phyloP scores from a whole-genome alignment of 305 asterid genomes.

The Fraxinus paxiana region DNA sequence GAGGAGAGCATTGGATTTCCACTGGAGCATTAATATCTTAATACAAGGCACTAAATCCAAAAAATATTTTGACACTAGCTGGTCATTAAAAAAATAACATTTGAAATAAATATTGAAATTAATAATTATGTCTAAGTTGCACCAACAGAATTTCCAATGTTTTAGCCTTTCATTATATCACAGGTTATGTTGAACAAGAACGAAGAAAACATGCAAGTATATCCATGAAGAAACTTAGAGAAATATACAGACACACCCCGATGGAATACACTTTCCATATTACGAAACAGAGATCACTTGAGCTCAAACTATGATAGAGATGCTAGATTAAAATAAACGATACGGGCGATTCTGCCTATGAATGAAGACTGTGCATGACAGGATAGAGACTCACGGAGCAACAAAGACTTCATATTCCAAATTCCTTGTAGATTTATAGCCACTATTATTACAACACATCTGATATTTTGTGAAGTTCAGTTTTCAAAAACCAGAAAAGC shows the following conservation, averaged over 20 bases:
- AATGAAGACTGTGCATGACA: not conserved
- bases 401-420: not conserved
- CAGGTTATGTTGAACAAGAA: not conserved
- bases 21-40: not conserved
- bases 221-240: not conserved
- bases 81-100: not conserved
- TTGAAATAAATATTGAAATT: not conserved
- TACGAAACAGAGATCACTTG: not conserved
- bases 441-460: conserved; percentile 14
- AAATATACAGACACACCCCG: not conserved
- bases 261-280: not conserved
- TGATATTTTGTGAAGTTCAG: conserved; percentile 11
- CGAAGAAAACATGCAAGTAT: not conserved
- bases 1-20: not conserved
- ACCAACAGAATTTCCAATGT: not conserved
- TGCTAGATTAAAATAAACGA: not conserved
- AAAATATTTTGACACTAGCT: not conserved
- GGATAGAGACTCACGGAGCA: not conserved
- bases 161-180: not conserved
- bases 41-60: not conserved
- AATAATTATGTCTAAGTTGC: not conserved
- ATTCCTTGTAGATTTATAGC: not conserved
- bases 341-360: not conserved
- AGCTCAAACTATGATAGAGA: not conserved
- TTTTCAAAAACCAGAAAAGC: conserved; percentile 18